phyloP scores from a whole-genome alignment of 257 asterid species.

The Solanum dulcamara region DNA sequence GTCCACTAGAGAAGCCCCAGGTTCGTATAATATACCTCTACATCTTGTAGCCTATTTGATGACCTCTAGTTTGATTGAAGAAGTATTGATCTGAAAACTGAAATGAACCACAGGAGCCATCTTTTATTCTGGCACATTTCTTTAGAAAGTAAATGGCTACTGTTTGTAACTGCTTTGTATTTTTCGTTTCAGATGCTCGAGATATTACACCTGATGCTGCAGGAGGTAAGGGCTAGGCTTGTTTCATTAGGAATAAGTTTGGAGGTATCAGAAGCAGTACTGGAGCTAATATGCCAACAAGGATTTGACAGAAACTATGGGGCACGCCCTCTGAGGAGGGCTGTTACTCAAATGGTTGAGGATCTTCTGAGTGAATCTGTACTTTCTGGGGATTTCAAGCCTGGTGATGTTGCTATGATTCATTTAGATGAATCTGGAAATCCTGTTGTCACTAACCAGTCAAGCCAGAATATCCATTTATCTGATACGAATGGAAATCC shows the following conservation, averaged over 20 bases:
- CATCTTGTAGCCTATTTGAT: not conserved
- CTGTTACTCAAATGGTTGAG: constrained; percentile 65
- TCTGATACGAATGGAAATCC: constrained; percentile 56
- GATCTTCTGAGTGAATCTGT: constrained; percentile 77
- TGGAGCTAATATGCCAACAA: constrained; percentile 68
- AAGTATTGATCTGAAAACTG: not conserved
- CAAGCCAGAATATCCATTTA: constrained; percentile 36
- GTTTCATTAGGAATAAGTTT: constrained; percentile 46
- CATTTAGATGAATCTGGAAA: constrained; percentile 70
- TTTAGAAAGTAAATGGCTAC: not conserved
- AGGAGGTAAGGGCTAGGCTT: constrained; percentile 75
- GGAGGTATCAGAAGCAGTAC: constrained; percentile 74
- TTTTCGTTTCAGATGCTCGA: constrained; percentile 61
- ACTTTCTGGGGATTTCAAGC: constrained; percentile 53
- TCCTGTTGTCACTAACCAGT: constrained; percentile 48
- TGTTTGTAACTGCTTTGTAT: not conserved
- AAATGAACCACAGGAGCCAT: not conserved
- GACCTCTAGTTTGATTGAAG: not conserved
- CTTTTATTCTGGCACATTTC: not conserved
- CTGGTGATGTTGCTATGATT: constrained; percentile 65
- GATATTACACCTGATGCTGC: constrained; percentile 69
- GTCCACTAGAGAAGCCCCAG: constrained; percentile 89
- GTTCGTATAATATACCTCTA: constrained; percentile 22
- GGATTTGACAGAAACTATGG: constrained; percentile 92
- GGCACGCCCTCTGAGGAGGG: constrained; percentile 90